Base-by-base conservation (phyloP, 345 rosid genomes). In the Brassica rapa region DNA sequence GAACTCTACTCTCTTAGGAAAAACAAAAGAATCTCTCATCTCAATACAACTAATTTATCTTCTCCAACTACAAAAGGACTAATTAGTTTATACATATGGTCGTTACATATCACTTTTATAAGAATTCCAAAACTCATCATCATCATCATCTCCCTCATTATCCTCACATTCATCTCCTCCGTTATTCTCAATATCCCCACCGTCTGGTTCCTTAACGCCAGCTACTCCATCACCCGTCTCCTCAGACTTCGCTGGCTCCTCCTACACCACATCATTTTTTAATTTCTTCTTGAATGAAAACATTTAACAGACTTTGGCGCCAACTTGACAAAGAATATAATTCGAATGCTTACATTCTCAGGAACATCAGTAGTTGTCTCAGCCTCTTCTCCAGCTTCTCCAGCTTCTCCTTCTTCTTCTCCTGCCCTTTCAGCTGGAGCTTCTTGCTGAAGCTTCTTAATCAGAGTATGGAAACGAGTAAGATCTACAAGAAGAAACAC, bases 391-490 rank as follows among this genome's bases (percentile, higher is more conserved):
- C 57, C 74, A 46, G 15, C 71, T 19, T 35, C 74, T 16, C 57
- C 74, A 46, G 15, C 70, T 51, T n/a, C 55, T 33, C 46, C 73
- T 39, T 71, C 86, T 35, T 32, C 73, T 35, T 83, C 81, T 55
- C 25, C 24, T 55, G 83, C 86, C 49, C 49, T 74, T 15, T 75
- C 89, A 51, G 77, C 85, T 61, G 84, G 84, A 55, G 88, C 87
- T 81, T 74, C 84, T 80, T 86, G 68, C 64, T 82, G 81, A 68
- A 91, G 86, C 80, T 84, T 88, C 82, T 89, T 85, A 30, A 90
- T 86, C 71, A 89, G 84, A 82, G 80, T 84, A 41, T 87, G 83
- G 77, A 82, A 94, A 84, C 88, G 89, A 14, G 83, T 79, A 75
- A 81, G 82, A 80, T 88, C 97, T 94, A 86, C 83, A 68, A 73